A percentile compares a stretch with the other conserved stretches of the same genome.
These are phyloP conservation scores for Neospermospora avenae DNA, from an alignment of 2,329 filamentous ascomycete species.

Conservation along the genomic window DNA sequence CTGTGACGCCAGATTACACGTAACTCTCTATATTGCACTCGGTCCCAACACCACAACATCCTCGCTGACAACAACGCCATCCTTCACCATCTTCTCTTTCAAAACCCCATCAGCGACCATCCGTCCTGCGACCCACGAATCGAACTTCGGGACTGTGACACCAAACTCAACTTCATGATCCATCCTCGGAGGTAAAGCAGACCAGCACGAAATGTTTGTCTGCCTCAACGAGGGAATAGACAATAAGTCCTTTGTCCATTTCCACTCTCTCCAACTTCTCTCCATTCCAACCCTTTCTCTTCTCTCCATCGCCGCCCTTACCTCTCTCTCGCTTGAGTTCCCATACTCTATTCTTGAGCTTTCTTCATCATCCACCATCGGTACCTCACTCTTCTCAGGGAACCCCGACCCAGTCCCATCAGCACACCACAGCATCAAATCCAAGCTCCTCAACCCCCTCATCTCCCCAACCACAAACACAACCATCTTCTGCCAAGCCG, in stretches of 20 bases:
- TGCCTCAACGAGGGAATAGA: constrained; percentile 14
- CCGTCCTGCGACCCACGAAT: constrained; percentile 23
- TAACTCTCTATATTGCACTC: too few species aligned
- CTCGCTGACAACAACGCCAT: constrained; percentile 17
- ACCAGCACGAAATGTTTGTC: constrained; percentile 29
- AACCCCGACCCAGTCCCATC: not conserved
- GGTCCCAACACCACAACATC: not conserved
- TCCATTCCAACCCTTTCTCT: not conserved
- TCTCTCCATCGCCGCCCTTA: not conserved
- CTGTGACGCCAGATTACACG: too few species aligned
- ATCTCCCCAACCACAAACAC: constrained; percentile 15
- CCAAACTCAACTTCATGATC: not conserved
- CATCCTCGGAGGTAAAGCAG: constrained; percentile 8
- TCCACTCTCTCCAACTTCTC: constrained; percentile 25
- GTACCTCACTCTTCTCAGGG: not conserved
- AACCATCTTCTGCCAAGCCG: constrained; percentile 23
- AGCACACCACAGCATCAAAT: constrained; percentile 28
- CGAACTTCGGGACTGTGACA: not conserved
- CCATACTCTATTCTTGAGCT: too few species aligned
- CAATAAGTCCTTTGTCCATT: constrained; percentile 22
- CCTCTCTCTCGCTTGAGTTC: not conserved
- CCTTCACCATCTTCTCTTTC: constrained; percentile 28
- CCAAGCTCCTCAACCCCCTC: constrained; percentile 16
- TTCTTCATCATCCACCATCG: not conserved
- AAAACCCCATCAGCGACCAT: constrained; percentile 28